Conservation (phyloP, 2,329 filamentous ascomycete species). For the Aspergillus texensis region DNA sequence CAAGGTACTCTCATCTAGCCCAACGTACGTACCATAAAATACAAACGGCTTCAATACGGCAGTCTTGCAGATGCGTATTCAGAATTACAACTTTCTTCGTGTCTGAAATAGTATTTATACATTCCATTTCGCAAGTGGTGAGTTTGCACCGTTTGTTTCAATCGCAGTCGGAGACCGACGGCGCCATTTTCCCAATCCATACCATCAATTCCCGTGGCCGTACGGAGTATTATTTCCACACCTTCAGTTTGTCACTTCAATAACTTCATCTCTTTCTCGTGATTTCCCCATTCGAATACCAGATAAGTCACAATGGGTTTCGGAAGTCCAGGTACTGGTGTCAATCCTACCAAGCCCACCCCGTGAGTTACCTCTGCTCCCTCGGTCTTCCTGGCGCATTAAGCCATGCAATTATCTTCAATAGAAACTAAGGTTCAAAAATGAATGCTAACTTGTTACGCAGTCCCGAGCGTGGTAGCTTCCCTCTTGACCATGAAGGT, state of each 20-base stretch:
- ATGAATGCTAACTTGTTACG: slow-evolving; percentile 9
- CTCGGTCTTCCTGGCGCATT: neutral
- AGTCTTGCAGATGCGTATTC: neutral
- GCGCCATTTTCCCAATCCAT: neutral
- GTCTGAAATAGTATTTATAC: neutral
- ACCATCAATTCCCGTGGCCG: slow-evolving; percentile 1
- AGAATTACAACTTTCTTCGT: neutral
- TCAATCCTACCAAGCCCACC: slow-evolving; percentile 66
- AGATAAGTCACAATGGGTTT: slow-evolving; percentile 53
- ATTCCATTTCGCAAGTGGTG: neutral
- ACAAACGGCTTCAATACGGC: neutral
- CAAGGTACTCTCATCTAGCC: neutral
- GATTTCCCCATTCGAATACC: too few relatives aligned
- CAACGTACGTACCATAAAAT: neutral
- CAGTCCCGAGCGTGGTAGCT: slow-evolving; percentile 88
- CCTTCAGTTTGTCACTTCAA: neutral
- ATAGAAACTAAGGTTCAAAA: neutral
- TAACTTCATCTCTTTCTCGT: neutral
- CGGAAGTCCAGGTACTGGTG: slow-evolving; percentile 69
- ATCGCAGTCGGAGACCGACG: neutral
- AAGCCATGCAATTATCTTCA: neutral
- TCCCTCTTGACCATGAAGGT: slow-evolving; percentile 94
- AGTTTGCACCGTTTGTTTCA: slow-evolving; percentile 31
- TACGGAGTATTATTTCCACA: slow-evolving; percentile 2
- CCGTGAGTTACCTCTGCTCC: slow-evolving; percentile 58